These are phyloP conservation scores for Saturnispora serradocipensis DNA, from an alignment of 805 yeast species.

Conservation along the genomic window DNA sequence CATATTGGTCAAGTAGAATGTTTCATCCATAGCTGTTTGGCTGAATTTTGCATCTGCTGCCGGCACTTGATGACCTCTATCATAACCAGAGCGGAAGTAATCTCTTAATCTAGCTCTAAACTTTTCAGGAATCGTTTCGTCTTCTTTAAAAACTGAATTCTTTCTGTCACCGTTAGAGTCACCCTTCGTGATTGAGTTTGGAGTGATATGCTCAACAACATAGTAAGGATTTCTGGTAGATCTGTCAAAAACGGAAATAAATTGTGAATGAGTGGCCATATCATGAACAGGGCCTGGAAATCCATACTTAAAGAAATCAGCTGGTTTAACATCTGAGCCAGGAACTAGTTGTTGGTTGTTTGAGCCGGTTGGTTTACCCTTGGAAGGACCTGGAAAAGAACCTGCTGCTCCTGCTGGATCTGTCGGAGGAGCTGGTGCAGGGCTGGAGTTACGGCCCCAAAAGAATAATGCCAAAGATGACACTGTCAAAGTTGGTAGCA, in stretches of 20 bases:
- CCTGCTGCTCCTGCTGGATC: conserved; percentile 13
- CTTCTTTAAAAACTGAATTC: conserved; percentile 79
- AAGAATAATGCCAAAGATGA: conserved; percentile 22
- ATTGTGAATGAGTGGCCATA: conserved; percentile 61
- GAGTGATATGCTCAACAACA: conserved; percentile 79
- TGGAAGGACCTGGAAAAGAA: conserved; percentile 4
- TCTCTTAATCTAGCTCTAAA: conserved; percentile 76
- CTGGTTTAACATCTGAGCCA: conserved; percentile 49
- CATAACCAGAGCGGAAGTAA: conserved; percentile 91
- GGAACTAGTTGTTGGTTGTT: conserved; percentile 6
- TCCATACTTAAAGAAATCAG: conserved; percentile 81
- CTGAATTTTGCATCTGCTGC: conserved; percentile 94
- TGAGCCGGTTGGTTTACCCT: conserved; percentile 5
- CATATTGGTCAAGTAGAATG: conserved; percentile 82
- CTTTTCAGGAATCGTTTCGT: conserved; percentile 64
- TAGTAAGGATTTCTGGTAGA: conserved; percentile 77
- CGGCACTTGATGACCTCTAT: conserved; percentile 95
- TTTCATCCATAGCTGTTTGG: conserved; percentile 91
- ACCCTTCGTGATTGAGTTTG: conserved; percentile 47
- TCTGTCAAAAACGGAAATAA: conserved; percentile 79
- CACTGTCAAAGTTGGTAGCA: conserved; percentile 16
- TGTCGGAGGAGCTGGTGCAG: conserved; percentile 14
- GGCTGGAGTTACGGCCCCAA: conserved; percentile 20
- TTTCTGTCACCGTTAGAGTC: conserved; percentile 59
- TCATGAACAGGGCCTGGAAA: conserved; percentile 95